Base-by-base conservation (phyloP, 805 yeast species). In the Pichia eremophila region DNA sequence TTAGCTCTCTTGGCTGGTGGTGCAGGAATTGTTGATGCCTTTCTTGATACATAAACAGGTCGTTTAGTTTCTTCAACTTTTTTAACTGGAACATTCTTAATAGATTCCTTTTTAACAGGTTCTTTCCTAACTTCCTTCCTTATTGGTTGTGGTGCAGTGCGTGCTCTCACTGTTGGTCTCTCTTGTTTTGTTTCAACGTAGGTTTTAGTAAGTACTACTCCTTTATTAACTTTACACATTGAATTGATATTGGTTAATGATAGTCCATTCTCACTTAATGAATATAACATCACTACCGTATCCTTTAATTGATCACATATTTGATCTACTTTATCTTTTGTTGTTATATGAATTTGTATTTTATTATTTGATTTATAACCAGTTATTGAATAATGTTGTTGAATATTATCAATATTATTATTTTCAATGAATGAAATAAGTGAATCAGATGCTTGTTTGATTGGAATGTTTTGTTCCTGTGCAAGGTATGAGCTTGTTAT, bases 401-500 rank as follows among this genome's bases (percentile, higher is more conserved):
- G 36, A 8, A 34, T 14, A 34, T 34, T 15, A 10, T 34, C 36
- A 8, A 34, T 34, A 15, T 12, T 34, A 14, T 34, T 34, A 14
- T 34, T 34, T 34, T 12, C 36, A 8, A 14, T 14, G 17, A 34
- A 34, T 34, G 36, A 12, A 14, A 14, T 12, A 7, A 34, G 12
- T 14, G 54, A 40, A 22, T 54, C 51, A 28, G 54, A 53, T 9
- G 66, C 58, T 15, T 47, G 48, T 27, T 17, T 31, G 10, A 53
- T 51, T 1, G 58, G 46, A 2, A 62, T 40, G 29, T 51, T 51
- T 19, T 54, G 52, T 31, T 40, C 43, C 38, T 62, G 44, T 14
- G 65, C 57, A 14, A 62, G 47, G 32, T 41, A 50, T 37, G 50
- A 51, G 43, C 57, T 55, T 3, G 66, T 62, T 3, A 61, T 41